A percentile compares a stretch with the other conserved stretches of the same genome.
Evolutionary conservation across 2,329 filamentous ascomycete genomes (phyloP).

Genomic region (Xylaria hypoxylon): DNA sequence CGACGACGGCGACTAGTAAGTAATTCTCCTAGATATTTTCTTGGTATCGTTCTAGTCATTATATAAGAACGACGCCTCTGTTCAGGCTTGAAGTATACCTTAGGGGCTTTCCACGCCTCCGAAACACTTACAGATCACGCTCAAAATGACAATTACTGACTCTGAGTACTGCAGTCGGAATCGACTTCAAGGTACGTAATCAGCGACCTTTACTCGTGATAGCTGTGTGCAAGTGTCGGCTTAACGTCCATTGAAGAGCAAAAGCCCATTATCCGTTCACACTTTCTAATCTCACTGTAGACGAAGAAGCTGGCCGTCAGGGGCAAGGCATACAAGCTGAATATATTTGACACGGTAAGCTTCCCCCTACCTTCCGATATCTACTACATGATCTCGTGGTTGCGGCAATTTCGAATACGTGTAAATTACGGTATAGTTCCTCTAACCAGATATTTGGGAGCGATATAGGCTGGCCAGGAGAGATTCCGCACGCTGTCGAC

Average conservation of each 20-base stretch:
- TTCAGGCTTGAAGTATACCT: too few species aligned
- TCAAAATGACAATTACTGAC: constrained; percentile 1
- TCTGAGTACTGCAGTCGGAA: constrained; percentile 54
- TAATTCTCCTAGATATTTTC: not conserved
- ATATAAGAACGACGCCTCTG: not conserved
- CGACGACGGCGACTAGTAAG: constrained; percentile 61
- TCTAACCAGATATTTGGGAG: constrained; percentile 21
- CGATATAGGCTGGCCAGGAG: constrained; percentile 58
- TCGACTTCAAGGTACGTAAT: constrained; percentile 64
- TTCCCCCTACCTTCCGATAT: not conserved
- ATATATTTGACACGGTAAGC: constrained; percentile 64
- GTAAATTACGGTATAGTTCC: not conserved
- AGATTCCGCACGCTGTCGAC: constrained; percentile 63
- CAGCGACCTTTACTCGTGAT: not conserved
- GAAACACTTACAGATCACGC: not conserved
- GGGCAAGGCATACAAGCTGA: constrained; percentile 63
- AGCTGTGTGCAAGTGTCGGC: not conserved
- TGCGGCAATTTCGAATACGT: not conserved
- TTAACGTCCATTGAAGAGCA: not conserved
- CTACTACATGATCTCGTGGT: not conserved
- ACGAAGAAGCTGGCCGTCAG: constrained; percentile 65
- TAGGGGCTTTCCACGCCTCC: too few species aligned
- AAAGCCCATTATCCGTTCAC: not conserved
- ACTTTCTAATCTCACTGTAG: constrained; percentile 47
- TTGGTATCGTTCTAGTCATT: not conserved